Evolutionary conservation across 2,329 filamentous ascomycete genomes (phyloP).

Genomic region (Lachnellula cervina): DNA sequence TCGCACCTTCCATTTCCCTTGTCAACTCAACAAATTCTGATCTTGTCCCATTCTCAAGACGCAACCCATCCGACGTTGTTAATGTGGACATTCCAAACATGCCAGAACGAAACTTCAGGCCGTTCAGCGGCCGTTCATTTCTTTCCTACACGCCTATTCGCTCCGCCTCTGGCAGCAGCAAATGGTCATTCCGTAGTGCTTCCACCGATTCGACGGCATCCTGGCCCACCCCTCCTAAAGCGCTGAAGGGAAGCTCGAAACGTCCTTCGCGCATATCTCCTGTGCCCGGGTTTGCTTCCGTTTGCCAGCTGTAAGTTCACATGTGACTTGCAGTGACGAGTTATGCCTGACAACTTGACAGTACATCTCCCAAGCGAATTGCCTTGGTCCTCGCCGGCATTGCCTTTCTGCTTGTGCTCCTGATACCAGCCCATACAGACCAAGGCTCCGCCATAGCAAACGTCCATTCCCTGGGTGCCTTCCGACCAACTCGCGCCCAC

Average conservation of each 20-base stretch:
- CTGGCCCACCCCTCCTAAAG: constrained; percentile 23
- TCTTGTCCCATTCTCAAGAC: background rate
- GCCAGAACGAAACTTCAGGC: constrained; percentile 10
- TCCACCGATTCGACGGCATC: constrained; percentile 18
- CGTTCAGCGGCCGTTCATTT: constrained; percentile 6
- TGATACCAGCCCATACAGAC: background rate
- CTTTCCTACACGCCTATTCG: constrained; percentile 17
- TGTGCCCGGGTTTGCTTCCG: background rate
- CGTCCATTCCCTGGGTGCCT: constrained; percentile 1
- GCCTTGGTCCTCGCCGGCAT: background rate
- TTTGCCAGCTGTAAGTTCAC: constrained; percentile 14
- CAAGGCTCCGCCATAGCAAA: background rate
- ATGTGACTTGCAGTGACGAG: background rate
- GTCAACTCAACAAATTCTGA: background rate
- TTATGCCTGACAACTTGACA: background rate
- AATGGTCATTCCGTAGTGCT: constrained; percentile 12
- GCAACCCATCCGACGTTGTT: too few relatives aligned
- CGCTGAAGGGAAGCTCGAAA: constrained; percentile 5
- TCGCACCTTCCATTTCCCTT: background rate
- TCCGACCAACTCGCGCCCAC: constrained; percentile 8
- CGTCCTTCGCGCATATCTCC: background rate
- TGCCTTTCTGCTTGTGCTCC: constrained; percentile 4
- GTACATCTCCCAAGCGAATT: constrained; percentile 2
- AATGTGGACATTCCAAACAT: constrained; percentile 16
- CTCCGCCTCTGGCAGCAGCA: constrained; percentile 15